Evolutionary conservation across 2,329 filamentous ascomycete species (phyloP), one percentile per base, ranked within the genome.

Genomic region (Pestalotiopsis sp.): DNA sequence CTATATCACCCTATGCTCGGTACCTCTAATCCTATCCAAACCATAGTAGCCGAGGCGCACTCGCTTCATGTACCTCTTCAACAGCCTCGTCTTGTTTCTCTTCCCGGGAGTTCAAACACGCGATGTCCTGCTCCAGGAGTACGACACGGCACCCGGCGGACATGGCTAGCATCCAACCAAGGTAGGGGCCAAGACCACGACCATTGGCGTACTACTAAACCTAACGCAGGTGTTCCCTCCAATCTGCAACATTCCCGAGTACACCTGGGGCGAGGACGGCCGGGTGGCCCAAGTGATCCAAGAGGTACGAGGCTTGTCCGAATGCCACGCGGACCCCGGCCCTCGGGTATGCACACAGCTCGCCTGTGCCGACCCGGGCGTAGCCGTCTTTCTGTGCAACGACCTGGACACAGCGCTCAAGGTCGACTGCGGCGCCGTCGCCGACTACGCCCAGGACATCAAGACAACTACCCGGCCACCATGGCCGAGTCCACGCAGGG

Each of bases 361-460:
- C 59, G 59, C 31, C 59, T 62, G 59, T n/a, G 9, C 13, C 25
- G 59, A 39, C 12, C 59, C 59, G 4, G 59, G 59, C 13, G 59
- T 41, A 13, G 59, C 59, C 59, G n/a, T 62, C 31, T 62, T 36
- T 31, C 36, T 62, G 59, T 62, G 59, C 31, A 62, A 62, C 59
- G 59, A 62, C 59, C 31, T 62, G 59, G 59, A 62, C 31, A 14
- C n/a, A 17, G 31, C 38, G 36, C 36, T 62, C 13, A 2, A 62
- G 59, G 9, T 62, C 17, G 59, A 62, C 31, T 62, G 59, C 36
- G 59, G 17, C 12, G 36, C 59, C 27, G 59, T 41, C 27, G 59
- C 59, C 59, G 59, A 62, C 59, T 62, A 62, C 17, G 59, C 59
- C 14, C 59, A 62, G n/a, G 59, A 62, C 17, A 39, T 62, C 59